Evolutionary conservation across 208 protist species (phyloP).

Genomic region (Strigomonas oncopelti): DNA sequence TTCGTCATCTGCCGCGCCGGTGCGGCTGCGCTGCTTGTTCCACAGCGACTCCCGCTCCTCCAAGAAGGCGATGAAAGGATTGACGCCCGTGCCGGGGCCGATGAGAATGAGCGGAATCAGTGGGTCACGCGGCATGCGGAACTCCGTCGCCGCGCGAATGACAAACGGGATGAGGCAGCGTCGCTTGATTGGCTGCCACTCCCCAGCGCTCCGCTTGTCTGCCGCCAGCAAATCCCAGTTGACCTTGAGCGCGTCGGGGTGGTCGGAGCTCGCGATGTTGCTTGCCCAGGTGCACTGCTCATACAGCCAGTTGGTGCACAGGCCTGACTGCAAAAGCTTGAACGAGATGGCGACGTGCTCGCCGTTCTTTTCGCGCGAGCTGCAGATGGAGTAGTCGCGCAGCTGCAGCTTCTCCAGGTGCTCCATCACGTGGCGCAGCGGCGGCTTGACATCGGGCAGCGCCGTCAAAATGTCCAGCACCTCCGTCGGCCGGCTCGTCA

Average conservation of each 20-base stretch:
- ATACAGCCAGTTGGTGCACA: slow-evolving; percentile 59
- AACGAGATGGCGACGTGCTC: slow-evolving; percentile 72
- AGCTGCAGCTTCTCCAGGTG: slow-evolving; percentile 62
- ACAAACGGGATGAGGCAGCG: slow-evolving; percentile 28
- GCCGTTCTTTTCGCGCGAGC: slow-evolving; percentile 37
- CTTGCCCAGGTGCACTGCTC: slow-evolving; percentile 37
- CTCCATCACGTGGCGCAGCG: slow-evolving; percentile 63
- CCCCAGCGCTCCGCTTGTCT: neutral
- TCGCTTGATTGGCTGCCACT: slow-evolving; percentile 19
- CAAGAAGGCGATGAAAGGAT: slow-evolving; percentile 83
- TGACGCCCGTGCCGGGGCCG: slow-evolving; percentile 83
- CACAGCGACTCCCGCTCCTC: slow-evolving; percentile 47
- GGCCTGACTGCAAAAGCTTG: slow-evolving; percentile 66
- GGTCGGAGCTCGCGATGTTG: neutral
- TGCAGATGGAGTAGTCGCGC: slow-evolving; percentile 91
- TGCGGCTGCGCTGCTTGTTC: slow-evolving; percentile 15
- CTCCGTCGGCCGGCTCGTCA: slow-evolving; percentile 8
- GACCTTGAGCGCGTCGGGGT: slow-evolving; percentile 3
- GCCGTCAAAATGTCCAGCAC: slow-evolving; percentile 36
- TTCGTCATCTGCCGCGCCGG: slow-evolving; percentile 6
- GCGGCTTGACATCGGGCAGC: slow-evolving; percentile 15
- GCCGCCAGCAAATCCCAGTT: neutral
- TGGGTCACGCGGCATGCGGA: slow-evolving; percentile 52
- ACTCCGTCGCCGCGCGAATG: slow-evolving; percentile 39
- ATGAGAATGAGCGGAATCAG: slow-evolving; percentile 76